Evolutionary conservation across 1,284 basidiomycete genomes (phyloP).

Genomic region (Naganishia liquefaciens): DNA sequence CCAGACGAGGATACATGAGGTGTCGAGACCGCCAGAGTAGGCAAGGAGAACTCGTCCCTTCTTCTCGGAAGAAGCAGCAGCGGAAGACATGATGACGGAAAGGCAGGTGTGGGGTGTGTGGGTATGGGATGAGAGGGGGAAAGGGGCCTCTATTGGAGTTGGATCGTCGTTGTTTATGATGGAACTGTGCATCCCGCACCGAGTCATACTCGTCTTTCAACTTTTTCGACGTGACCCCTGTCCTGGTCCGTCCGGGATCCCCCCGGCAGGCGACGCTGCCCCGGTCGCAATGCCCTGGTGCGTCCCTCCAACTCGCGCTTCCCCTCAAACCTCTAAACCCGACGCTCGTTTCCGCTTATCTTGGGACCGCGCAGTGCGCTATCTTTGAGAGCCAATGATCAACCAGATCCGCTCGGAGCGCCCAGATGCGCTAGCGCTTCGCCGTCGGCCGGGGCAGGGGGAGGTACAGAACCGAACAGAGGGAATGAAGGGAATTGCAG

Average conservation of each 20-base stretch:
- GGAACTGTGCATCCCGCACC: neutral
- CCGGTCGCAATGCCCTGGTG: neutral
- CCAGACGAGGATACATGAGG: conserved; percentile 95
- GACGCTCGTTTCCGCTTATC: neutral
- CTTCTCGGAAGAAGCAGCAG: conserved; percentile 42
- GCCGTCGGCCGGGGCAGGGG: conserved; percentile 3
- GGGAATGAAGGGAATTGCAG: no score
- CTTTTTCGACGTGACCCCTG: neutral
- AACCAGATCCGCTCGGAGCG: conserved; percentile 4
- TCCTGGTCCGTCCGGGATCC: conserved; percentile 6
- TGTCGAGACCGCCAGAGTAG: conserved; percentile 97
- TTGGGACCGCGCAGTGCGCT: conserved; percentile 17
- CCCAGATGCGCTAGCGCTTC: neutral
- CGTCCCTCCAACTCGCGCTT: conserved; percentile 8
- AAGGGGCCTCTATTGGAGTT: no score
- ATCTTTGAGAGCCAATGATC: neutral
- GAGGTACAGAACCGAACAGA: neutral
- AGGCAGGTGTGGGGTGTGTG: neutral
- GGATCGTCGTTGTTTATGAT: neutral
- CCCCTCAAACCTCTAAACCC: conserved; percentile 5
- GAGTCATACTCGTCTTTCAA: conserved; percentile 16
- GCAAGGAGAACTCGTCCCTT: conserved; percentile 61
- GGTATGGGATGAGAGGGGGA: conserved; percentile 1
- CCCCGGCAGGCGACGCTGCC: neutral
- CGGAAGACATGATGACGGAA: conserved; percentile 27